Conservation (phyloP, 768 basidiomycete species). For the Tulasnella sp. region DNA sequence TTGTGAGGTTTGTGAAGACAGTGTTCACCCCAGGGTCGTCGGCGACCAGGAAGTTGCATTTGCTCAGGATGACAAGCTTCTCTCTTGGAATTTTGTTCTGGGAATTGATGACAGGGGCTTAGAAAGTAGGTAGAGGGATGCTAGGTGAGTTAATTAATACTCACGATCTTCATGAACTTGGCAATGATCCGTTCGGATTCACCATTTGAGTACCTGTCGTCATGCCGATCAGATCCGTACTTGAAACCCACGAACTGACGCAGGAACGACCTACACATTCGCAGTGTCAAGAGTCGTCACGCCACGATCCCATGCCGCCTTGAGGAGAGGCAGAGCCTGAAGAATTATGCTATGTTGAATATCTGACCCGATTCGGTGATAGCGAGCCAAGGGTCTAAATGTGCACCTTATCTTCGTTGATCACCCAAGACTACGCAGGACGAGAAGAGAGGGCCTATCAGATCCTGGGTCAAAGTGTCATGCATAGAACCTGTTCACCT, state of each 20-base stretch:
- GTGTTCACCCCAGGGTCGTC: not conserved
- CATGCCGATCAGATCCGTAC: no score
- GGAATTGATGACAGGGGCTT: no score
- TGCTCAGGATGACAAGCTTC: no score
- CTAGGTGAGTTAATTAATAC: no score
- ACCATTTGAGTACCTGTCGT: slow-evolving; percentile 26
- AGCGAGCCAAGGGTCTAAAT: no score
- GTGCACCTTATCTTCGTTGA: not conserved
- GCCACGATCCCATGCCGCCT: not conserved
- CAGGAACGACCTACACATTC: no score
- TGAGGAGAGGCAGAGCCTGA: slow-evolving; percentile 31
- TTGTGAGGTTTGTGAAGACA: not conserved
- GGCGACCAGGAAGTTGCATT: not conserved
- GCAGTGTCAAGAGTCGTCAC: not conserved
- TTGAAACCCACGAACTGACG: no score
- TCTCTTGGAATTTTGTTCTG: no score
- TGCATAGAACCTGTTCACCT: slow-evolving; percentile 5
- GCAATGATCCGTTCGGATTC: slow-evolving; percentile 47
- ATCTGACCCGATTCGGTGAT: no score
- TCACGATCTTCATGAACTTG: slow-evolving; percentile 46
- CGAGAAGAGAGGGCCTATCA: no score
- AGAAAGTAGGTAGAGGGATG: no score
- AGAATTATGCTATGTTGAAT: slow-evolving; percentile 15
- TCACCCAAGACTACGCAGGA: not conserved
- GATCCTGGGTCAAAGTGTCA: no score